A percentile compares a stretch with the other conserved stretches of the same genome.
These are phyloP conservation scores for Pugionium cornutum DNA, from an alignment of 345 rosid genomes.

Conservation along the genomic window DNA sequence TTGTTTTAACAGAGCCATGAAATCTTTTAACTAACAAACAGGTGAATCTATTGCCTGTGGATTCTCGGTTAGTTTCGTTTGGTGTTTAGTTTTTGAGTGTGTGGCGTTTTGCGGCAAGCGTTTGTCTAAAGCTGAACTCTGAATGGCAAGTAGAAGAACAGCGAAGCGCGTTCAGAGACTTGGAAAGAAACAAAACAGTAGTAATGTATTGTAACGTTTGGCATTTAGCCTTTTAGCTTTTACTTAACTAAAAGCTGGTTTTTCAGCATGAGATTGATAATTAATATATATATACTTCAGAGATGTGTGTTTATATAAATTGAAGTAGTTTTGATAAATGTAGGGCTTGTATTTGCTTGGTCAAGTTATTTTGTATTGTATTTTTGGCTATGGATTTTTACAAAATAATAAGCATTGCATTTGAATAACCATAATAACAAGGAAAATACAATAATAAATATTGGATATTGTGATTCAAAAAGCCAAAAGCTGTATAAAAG, in stretches of 20 bases:
- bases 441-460: neutral
- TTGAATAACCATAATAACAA: neutral
- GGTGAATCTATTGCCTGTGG: slow-evolving; percentile 33
- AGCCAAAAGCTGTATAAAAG: slow-evolving; percentile 1
- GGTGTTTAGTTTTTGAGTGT: slow-evolving; percentile 7
- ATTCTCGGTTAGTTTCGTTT: slow-evolving; percentile 17
- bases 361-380: slow-evolving; percentile 5
- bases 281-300: slow-evolving; percentile 21
- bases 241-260: slow-evolving; percentile 29
- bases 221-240: slow-evolving; percentile 29
- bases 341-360: neutral
- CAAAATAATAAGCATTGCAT: neutral
- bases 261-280: slow-evolving; percentile 28
- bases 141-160: slow-evolving; percentile 18
- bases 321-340: slow-evolving; percentile 14
- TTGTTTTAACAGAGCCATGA: slow-evolving; percentile 26
- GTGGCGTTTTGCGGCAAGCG: slow-evolving; percentile 18
- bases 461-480: neutral
- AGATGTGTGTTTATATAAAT: slow-evolving; percentile 26
- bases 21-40: slow-evolving; percentile 33
- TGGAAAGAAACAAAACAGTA: slow-evolving; percentile 15
- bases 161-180: slow-evolving; percentile 24
- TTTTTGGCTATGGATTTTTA: neutral
- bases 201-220: slow-evolving; percentile 18
- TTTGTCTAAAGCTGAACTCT: slow-evolving; percentile 26